phyloP scores from a whole-genome alignment of 2,329 filamentous ascomycete species.

The Drechslerella coelobrocha region DNA sequence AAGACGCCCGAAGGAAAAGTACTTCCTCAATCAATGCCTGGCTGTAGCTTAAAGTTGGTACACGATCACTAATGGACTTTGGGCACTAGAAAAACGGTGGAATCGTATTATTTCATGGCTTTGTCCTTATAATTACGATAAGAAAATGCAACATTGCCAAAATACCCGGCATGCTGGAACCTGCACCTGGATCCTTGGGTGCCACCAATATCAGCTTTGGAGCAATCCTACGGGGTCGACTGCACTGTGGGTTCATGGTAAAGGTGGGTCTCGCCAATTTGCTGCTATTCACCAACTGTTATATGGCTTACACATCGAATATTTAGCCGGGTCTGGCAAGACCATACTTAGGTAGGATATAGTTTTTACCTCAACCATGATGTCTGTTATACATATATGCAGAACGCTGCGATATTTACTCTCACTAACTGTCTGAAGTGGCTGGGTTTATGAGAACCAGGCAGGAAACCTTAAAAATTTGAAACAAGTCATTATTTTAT shows the following conservation, averaged over 20 bases:
- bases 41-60: background rate
- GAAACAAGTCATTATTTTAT: slow-evolving; percentile 13
- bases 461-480: background rate
- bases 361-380: no score
- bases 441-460: slow-evolving; percentile 31
- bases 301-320: background rate
- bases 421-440: background rate
- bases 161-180: slow-evolving; percentile 10
- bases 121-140: slow-evolving; percentile 29
- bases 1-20: slow-evolving; percentile 21
- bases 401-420: background rate
- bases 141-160: slow-evolving; percentile 22
- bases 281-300: background rate
- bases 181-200: slow-evolving; percentile 15
- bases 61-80: background rate
- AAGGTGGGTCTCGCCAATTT: slow-evolving; percentile 15
- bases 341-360: slow-evolving; percentile 41
- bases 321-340: slow-evolving; percentile 50
- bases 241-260: slow-evolving; percentile 34
- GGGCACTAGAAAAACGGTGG: slow-evolving; percentile 18
- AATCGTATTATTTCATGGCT: slow-evolving; percentile 16
- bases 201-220: slow-evolving; percentile 10
- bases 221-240: slow-evolving; percentile 1
- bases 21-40: background rate
- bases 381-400: background rate